Conservation (phyloP, 2,329 filamentous ascomycete species). For the Fusarium sp. region DNA sequence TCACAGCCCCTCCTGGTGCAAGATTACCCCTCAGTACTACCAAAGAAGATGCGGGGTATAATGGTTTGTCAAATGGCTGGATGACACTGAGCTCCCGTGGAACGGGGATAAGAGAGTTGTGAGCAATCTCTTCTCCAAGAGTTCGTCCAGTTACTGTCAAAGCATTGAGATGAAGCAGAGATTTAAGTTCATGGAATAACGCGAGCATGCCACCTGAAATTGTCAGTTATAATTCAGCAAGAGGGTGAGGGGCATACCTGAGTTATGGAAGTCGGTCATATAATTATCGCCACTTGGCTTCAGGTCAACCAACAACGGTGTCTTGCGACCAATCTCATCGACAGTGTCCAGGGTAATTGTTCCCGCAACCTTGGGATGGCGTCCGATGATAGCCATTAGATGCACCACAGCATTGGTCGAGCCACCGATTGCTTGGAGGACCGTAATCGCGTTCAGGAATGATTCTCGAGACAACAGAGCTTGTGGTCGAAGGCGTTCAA, state of each 20-base stretch:
- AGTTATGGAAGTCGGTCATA: slow-evolving; percentile 89
- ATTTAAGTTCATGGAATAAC: slow-evolving; percentile 81
- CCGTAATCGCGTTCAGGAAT: slow-evolving; percentile 87
- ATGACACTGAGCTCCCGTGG: slow-evolving; percentile 64
- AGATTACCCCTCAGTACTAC: slow-evolving; percentile 88
- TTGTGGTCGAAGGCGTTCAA: slow-evolving; percentile 76
- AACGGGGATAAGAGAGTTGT: slow-evolving; percentile 71
- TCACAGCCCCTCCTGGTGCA: slow-evolving; percentile 84
- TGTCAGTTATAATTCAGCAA: not conserved
- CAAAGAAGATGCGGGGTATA: slow-evolving; percentile 83
- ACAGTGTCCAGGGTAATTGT: slow-evolving; percentile 80
- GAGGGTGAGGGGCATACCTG: not conserved
- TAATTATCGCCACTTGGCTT: slow-evolving; percentile 89
- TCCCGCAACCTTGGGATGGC: slow-evolving; percentile 74
- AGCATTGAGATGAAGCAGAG: slow-evolving; percentile 81
- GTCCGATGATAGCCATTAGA: slow-evolving; percentile 85
- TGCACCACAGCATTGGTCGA: slow-evolving; percentile 90
- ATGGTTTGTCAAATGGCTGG: slow-evolving; percentile 71
- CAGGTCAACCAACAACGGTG: slow-evolving; percentile 85
- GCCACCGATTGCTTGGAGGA: slow-evolving; percentile 87
- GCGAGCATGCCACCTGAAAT: slow-evolving; percentile 79
- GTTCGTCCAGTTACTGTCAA: slow-evolving; percentile 88
- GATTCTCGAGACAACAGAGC: slow-evolving; percentile 79
- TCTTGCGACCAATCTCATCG: slow-evolving; percentile 81
- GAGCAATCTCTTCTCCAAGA: slow-evolving; percentile 81